Base-by-base conservation (phyloP, 1,284 basidiomycete species). In the Ganoderma multipileum region DNA sequence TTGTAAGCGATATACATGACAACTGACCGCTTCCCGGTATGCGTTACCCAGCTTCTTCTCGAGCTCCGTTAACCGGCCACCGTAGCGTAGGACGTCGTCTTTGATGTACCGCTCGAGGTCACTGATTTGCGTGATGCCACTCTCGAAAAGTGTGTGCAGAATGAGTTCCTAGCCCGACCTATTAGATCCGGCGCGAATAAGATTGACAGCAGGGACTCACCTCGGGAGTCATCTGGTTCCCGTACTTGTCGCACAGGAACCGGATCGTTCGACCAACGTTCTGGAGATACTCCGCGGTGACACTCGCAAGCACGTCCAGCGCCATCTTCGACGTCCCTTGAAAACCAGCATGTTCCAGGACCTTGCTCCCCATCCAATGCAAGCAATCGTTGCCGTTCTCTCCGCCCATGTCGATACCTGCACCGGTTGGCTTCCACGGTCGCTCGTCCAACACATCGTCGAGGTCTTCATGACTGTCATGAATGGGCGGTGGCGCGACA, bases 191-290 rank as follows among this genome's bases (percentile, higher is more conserved):
- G 23, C 16, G 14, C 5, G 8, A 1, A 42, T 60, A n/a, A 23
- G n/a, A 28, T 38, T 50, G 23, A 3, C 64, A 28, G 4, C n/a
- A 60, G 9, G 9, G 33, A 71, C 68, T 39, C 70, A 96, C 95
- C 86, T 97, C 95, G 0, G 93, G 79, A 5, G 90, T 89, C 92
- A 98, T 95, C 57, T 85, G 86, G 55, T 86, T 82, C 0, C 87
- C 88, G 80, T 94, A 95, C 73, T 93, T 93, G 79, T 99, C 97
- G 28, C 87, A 83, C 69, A 96, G 83, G 75, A 93, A 91, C 57
- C 91, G 87, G 65, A 98, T 88, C 14, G 95, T 97, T 60, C 91
- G 86, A 1, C 97, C 97, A 42, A 99, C 86, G 75, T 96, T 97
- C 52, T 88, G 81, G 1, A 99, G 76, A 79, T 95, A 98, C 75